Base-by-base conservation (phyloP, 805 yeast genomes). In the Sugiyamaella mastotermitis region DNA sequence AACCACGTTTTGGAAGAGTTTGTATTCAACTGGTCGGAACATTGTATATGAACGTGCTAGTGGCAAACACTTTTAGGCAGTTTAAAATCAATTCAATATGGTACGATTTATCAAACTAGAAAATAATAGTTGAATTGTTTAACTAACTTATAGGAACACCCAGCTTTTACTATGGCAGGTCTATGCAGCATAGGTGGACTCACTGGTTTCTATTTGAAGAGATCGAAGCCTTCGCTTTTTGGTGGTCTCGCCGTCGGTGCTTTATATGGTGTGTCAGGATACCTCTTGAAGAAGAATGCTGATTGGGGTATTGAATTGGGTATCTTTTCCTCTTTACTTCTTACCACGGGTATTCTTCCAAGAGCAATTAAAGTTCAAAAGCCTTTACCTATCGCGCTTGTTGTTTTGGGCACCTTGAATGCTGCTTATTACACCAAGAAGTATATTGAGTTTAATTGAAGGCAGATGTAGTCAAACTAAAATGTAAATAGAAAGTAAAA, bases 251-350 rank as follows among this genome's bases (percentile, higher is more conserved):
- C 51, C 2, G 51, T 58, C 16, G 69, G 67, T 9, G 50, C 56
- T 6, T 42, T 62, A n/a, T 64, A 57, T 47, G 66, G 61, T 18
- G 43, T 46, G 21, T 50, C 65, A 2, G 69, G 94, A 13, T 83
- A 85, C 60, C 68, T 88, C 48, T 64, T 86, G 45, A 71, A 74
- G 47, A 64, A 78, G 38, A 83, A 85, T 56, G 78, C 76, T 44
- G 87, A 83, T 55, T 75, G 74, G 61, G 96, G 96, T 31, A 69
- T 88, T 47, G 88, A 83, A 56, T 57, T 82, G 13, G 95, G 95
- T 0, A 62, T 87, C 39, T 81, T 78, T 9, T 73, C 88, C 1
- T 80, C 94, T 4, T 50, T 76, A 1, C 53, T 83, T 13, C 69
- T 88, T 50, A 59, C 81, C 8, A 71, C 71, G 28, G 88, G 90